Evolutionary conservation across 192 early-diverging fungal genomes (phyloP).

Genomic region (Funneliformis mosseae): DNA sequence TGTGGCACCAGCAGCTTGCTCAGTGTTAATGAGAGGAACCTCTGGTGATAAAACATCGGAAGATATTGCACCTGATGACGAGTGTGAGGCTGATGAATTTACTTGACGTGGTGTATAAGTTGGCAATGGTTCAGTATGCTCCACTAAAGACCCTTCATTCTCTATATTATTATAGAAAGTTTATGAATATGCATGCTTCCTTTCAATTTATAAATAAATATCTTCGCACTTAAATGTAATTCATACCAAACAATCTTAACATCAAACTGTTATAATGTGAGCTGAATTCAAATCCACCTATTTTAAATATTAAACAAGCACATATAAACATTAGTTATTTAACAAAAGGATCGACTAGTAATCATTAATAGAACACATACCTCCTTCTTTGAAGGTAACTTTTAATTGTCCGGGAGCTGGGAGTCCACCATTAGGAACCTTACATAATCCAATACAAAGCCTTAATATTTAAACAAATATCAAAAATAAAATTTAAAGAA

Average conservation of each 20-base stretch:
- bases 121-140: conserved; percentile 41
- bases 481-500: background rate
- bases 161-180: conserved; percentile 21
- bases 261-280: conserved; percentile 37
- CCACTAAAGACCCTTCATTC: conserved; percentile 32
- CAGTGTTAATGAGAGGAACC: background rate
- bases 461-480: background rate
- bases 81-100: background rate
- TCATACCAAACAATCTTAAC: conserved; percentile 42
- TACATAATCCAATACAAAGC: background rate
- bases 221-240: background rate
- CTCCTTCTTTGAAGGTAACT: conserved; percentile 57
- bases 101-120: conserved; percentile 37
- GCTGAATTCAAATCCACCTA: conserved; percentile 55
- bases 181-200: conserved; percentile 5
- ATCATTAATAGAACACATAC: conserved; percentile 16
- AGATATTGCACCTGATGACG: background rate
- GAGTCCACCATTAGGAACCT: conserved; percentile 53
- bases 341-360: background rate
- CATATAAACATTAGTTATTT: background rate
- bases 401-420: conserved; percentile 43
- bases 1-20: background rate
- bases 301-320: background rate
- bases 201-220: background rate
- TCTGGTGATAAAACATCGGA: background rate